phyloP scores from a whole-genome alignment of 257 asterid genomes.

The Solanum appendiculatum region DNA sequence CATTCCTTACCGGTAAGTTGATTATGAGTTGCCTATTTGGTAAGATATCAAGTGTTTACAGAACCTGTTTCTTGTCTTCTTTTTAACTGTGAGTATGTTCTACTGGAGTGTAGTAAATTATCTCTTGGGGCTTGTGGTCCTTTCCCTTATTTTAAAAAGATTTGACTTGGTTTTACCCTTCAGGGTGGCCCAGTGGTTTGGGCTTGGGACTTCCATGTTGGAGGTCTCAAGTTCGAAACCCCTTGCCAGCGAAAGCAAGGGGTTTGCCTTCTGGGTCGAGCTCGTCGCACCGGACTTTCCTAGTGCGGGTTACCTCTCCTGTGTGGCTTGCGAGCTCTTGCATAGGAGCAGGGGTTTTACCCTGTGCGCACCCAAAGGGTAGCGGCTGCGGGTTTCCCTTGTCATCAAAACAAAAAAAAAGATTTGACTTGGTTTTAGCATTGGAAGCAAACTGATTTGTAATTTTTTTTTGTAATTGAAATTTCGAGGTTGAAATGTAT shows the following conservation, averaged over 20 bases:
- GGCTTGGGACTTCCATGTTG: too few relatives aligned
- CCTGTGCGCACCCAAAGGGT: too few relatives aligned
- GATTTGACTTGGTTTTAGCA: neutral
- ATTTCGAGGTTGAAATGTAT: neutral
- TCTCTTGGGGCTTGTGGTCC: neutral
- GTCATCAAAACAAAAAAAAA: too few relatives aligned
- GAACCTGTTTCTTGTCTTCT: neutral
- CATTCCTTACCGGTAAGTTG: conserved; percentile 84
- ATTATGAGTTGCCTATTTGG: neutral
- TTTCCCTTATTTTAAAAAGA: neutral
- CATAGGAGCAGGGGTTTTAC: too few relatives aligned
- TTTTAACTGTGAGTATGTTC: neutral
- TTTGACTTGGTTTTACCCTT: neutral
- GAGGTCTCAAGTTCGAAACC: too few relatives aligned
- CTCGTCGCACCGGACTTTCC: too few relatives aligned
- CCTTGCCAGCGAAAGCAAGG: too few relatives aligned
- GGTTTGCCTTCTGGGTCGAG: too few relatives aligned
- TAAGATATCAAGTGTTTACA: neutral
- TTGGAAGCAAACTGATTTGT: neutral
- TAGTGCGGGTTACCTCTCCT: too few relatives aligned
- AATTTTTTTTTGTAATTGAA: neutral
- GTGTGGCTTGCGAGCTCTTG: too few relatives aligned
- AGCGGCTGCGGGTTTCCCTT: too few relatives aligned
- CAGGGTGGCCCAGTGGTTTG: too few relatives aligned
- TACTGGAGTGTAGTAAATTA: neutral